These are phyloP conservation scores for Candida golubevii DNA, from an alignment of 805 yeast species.

Conservation along the genomic window DNA sequence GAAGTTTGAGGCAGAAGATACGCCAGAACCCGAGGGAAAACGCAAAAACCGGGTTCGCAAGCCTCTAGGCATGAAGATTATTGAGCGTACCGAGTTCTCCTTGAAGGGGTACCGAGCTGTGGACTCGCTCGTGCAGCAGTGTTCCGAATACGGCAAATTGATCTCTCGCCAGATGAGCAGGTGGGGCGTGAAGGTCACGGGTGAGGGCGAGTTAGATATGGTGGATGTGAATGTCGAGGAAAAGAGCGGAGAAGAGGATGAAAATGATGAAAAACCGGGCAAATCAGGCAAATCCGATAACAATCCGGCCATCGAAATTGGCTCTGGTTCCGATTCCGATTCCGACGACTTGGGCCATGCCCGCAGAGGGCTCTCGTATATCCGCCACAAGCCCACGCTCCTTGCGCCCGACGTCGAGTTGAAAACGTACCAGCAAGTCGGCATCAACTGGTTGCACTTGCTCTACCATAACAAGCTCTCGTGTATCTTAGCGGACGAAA, in stretches of 20 bases:
- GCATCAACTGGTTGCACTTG: conserved; percentile 86
- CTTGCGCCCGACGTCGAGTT: conserved; percentile 61
- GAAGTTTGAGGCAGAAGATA: conserved; percentile 37
- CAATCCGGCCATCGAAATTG: conserved; percentile 26
- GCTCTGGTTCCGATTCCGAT: conserved; percentile 6
- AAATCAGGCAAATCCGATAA: conserved; percentile 10
- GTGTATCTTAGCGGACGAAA: conserved; percentile 95
- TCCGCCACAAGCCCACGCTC: conserved; percentile 67
- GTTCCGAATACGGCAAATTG: conserved; percentile 69
- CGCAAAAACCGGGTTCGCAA: conserved; percentile 38
- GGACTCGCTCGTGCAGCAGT: conserved; percentile 80
- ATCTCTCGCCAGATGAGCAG: conserved; percentile 68
- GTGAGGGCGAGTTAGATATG: conserved; percentile 64
- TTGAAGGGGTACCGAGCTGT: conserved; percentile 91
- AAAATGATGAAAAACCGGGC: conserved; percentile 16
- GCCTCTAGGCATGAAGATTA: conserved; percentile 67
- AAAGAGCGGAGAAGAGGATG: conserved; percentile 24
- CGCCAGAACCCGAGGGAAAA: conserved; percentile 12
- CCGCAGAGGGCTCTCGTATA: conserved; percentile 36
- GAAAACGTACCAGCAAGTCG: conserved; percentile 94
- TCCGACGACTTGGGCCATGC: background rate
- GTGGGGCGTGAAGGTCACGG: conserved; percentile 86
- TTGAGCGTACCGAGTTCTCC: conserved; percentile 65
- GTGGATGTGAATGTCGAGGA: conserved; percentile 37
- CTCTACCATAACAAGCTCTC: conserved; percentile 76